phyloP scores from a whole-genome alignment of 148 eudicot genomes.

The Cornus florida region DNA sequence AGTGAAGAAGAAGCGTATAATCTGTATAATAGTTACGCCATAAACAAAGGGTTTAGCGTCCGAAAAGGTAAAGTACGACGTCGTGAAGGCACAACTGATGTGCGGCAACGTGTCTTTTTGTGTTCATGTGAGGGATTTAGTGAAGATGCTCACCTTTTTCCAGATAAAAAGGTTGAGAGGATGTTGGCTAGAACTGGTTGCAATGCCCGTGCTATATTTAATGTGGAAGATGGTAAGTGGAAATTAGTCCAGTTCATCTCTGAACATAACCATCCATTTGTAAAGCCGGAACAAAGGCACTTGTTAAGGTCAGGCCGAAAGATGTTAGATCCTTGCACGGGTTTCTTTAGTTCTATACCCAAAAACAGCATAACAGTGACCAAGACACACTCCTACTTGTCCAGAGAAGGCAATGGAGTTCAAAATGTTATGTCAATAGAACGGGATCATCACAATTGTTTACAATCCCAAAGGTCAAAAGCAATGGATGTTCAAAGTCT shows the following conservation, averaged over 20 bases:
- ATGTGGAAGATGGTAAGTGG: background rate
- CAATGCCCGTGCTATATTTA: background rate
- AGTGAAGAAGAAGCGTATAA: background rate
- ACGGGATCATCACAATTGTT: background rate
- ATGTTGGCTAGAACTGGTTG: background rate
- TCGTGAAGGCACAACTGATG: no score
- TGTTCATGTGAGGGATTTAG: no score
- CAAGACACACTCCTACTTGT: background rate
- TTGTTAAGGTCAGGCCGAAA: slow-evolving; percentile 1
- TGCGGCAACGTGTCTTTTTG: background rate
- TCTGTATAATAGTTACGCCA: background rate
- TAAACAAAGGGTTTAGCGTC: background rate
- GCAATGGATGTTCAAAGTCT: slow-evolving; percentile 2
- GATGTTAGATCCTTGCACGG: background rate
- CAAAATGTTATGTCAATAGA: background rate
- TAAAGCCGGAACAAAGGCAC: background rate
- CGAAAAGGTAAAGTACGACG: background rate
- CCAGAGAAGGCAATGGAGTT: background rate
- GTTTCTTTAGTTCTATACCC: background rate
- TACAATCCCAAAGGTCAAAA: background rate
- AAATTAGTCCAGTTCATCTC: background rate
- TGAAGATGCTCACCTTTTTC: no score
- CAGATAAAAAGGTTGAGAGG: background rate
- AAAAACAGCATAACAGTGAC: background rate
- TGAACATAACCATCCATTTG: background rate